Conservation (phyloP, 805 yeast species). For the Ogataea thermomethanolica region DNA sequence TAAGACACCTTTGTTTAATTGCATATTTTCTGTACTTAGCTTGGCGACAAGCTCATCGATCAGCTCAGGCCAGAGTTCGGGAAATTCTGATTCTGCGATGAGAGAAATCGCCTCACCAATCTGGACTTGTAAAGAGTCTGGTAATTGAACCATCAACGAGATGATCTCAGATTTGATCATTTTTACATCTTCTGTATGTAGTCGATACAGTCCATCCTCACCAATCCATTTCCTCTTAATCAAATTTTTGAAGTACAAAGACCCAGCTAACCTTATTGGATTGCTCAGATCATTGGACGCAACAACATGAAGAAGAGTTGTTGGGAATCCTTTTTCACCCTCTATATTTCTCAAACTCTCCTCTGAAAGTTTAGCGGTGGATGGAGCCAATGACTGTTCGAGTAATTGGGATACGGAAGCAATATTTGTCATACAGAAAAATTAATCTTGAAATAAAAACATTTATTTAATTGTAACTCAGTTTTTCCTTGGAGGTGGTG, state of each 20-base stretch:
- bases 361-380: conserved; percentile 66
- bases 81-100: conserved; percentile 96
- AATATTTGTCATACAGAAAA: conserved; percentile 38
- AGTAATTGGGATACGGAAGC: conserved; percentile 52
- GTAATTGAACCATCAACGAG: conserved; percentile 79
- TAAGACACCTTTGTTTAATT: conserved; percentile 77
- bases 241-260: conserved; percentile 85
- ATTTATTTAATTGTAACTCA: conserved; percentile 2
- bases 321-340: conserved; percentile 65
- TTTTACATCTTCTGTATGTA: conserved; percentile 57
- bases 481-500: conserved; percentile 3
- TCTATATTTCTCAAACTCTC: conserved; percentile 61
- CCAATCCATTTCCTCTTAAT: conserved; percentile 85
- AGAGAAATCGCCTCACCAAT: conserved; percentile 90
- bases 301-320: conserved; percentile 71
- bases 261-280: conserved; percentile 78
- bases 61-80: conserved; percentile 79
- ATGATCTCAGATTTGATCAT: conserved; percentile 75
- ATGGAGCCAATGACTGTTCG: conserved; percentile 63
- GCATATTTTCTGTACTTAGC: conserved; percentile 63
- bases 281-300: conserved; percentile 53
- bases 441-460: conserved; percentile 6
- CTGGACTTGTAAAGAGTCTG: conserved; percentile 81
- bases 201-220: conserved; percentile 75
- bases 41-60: conserved; percentile 69